These are phyloP conservation scores for Middelhovenomyces tepae DNA, from an alignment of 805 yeast species.

Conservation along the genomic window DNA sequence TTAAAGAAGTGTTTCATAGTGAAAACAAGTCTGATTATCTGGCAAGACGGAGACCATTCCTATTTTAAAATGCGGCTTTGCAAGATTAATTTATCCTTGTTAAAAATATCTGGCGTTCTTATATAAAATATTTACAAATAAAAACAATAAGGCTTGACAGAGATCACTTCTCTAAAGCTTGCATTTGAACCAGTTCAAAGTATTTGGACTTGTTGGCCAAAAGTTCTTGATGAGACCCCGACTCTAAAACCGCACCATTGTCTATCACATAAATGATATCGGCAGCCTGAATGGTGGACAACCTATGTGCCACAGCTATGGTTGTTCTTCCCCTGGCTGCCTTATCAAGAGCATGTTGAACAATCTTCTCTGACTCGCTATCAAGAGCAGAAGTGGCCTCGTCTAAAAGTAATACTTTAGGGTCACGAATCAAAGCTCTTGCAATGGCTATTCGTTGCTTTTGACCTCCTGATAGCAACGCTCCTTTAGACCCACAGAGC, in stretches of 20 bases:
- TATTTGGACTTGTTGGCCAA: conserved; percentile 31
- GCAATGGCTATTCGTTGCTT: conserved; percentile 73
- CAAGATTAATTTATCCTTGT: too few species aligned
- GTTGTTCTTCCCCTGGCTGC: conserved; percentile 71
- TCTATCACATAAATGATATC: conserved; percentile 52
- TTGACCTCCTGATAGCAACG: conserved; percentile 64
- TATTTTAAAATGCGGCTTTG: too few species aligned
- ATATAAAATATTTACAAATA: too few species aligned
- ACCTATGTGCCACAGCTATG: conserved; percentile 77
- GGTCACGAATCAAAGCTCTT: conserved; percentile 59
- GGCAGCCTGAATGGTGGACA: conserved; percentile 60
- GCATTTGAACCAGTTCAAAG: conserved; percentile 32
- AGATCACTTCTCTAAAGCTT: conserved; percentile 28
- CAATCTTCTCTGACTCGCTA: conserved; percentile 64
- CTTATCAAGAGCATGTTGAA: conserved; percentile 58
- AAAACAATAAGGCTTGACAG: too few species aligned
- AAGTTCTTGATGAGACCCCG: conserved; percentile 45
- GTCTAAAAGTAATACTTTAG: conserved; percentile 54
- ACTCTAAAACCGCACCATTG: conserved; percentile 53
- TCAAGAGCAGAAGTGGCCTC: conserved; percentile 65
- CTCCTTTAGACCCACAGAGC: conserved; percentile 46
- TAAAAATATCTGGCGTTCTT: too few species aligned
- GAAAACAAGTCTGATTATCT: too few species aligned
- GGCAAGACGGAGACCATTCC: too few species aligned
- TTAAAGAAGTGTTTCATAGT: too few species aligned